Conservation (phyloP, 2,329 filamentous ascomycete species). For the Furcasterigmium sp. region DNA sequence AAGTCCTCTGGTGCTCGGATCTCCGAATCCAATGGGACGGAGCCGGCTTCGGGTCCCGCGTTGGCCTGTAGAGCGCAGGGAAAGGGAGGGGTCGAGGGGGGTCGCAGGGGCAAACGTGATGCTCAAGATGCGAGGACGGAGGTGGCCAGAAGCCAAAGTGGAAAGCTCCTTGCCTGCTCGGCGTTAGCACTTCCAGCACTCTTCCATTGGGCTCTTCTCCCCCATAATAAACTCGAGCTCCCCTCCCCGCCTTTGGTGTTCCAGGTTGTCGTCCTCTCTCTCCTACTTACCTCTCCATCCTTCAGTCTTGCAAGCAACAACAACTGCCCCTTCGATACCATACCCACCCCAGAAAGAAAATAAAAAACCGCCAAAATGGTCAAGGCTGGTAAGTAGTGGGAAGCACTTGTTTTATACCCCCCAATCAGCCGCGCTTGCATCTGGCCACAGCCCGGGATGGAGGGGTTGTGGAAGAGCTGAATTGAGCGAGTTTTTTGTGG, state of each 20-base stretch:
- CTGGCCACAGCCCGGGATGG: conserved; percentile 9
- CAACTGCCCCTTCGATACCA: background rate
- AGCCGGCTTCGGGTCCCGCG: too few relatives aligned
- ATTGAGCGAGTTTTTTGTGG: conserved; percentile 55
- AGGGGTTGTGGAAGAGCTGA: conserved; percentile 34
- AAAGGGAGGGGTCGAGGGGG: too few relatives aligned
- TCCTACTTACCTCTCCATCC: conserved; percentile 6
- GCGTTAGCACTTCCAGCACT: too few relatives aligned
- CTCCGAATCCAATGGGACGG: background rate
- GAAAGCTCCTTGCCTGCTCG: too few relatives aligned
- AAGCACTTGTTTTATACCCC: conserved; percentile 11
- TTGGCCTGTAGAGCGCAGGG: too few relatives aligned
- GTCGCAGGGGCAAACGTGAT: too few relatives aligned
- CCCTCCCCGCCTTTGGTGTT: conserved; percentile 5
- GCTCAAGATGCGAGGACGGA: too few relatives aligned
- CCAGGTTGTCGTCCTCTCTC: conserved; percentile 5
- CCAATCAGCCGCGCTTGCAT: conserved; percentile 16
- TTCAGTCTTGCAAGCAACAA: conserved; percentile 2
- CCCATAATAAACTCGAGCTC: conserved; percentile 5
- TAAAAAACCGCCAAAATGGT: conserved; percentile 77
- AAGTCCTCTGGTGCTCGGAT: conserved; percentile 2
- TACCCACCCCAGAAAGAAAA: conserved; percentile 14
- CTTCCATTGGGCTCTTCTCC: background rate
- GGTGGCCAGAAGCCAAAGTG: too few relatives aligned
- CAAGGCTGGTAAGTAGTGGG: conserved; percentile 76